Conservation (phyloP, 2,329 filamentous ascomycete genomes). For the Cryphonectria japonica region DNA sequence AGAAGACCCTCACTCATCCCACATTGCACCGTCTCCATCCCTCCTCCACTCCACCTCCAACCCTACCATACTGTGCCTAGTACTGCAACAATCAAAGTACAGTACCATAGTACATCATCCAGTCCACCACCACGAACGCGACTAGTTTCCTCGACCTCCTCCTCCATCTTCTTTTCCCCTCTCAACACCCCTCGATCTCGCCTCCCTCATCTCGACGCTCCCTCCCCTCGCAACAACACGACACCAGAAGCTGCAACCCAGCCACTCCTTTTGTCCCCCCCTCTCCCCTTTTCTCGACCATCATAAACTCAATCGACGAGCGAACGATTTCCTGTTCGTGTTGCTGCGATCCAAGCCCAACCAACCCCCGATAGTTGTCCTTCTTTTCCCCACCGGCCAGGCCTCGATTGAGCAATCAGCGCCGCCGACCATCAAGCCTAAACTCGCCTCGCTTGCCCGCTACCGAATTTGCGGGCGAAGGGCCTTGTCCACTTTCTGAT, state of each 20-base stretch:
- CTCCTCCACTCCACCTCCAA: not conserved
- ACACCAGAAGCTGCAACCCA: not conserved
- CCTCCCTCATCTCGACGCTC: not conserved
- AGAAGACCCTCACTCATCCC: not conserved
- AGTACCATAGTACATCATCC: too few species aligned
- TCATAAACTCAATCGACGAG: not conserved
- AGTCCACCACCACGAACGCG: not conserved
- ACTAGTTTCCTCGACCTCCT: not conserved
- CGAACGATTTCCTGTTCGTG: not conserved
- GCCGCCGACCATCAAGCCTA: conserved; percentile 21
- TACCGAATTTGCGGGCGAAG: conserved; percentile 24
- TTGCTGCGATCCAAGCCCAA: too few species aligned
- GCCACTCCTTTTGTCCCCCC: not conserved
- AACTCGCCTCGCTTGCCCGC: conserved; percentile 25
- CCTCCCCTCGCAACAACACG: not conserved
- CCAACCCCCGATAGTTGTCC: not conserved
- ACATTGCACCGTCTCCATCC: not conserved
- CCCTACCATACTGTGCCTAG: not conserved
- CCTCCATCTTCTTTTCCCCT: not conserved
- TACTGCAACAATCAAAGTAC: not conserved
- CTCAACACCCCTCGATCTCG: not conserved
- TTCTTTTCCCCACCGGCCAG: conserved; percentile 9
- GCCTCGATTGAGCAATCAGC: conserved; percentile 18
- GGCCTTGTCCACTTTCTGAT: conserved; percentile 29
- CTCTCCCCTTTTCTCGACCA: not conserved